Evolutionary conservation across 169 alveolate genomes (phyloP), one percentile per base, ranked within the genome.

Genomic region (Plasmodium blacklocki): DNA sequence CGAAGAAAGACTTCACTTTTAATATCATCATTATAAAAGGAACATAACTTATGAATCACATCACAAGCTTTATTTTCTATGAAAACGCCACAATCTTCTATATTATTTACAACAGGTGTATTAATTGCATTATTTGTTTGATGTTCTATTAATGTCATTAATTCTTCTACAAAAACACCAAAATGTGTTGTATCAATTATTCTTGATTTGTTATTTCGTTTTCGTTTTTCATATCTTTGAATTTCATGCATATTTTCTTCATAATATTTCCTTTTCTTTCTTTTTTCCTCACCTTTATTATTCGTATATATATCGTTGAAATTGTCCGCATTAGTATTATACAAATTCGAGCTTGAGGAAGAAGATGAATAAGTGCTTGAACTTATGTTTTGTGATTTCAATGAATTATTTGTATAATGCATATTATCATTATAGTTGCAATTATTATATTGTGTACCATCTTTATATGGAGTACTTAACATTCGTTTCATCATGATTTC

Each of bases 401-500:
- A 29, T 15, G 52, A 39, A 49, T 15, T 12, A 63, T 14, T 5
- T 7, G 49, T 76, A 39, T 39, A 39, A 39, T 39, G 47, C 9
- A 7, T 5, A 39, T 39, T 39, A 39, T 39, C 47, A 56, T 9
- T 56, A 45, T 63, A 2, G 19, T 54, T 23, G 14, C 32, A 0
- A 50, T 64, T 49, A 32, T 3, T 45, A 29, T 52, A 32, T n/a
- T 32, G 52, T 9, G 64, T 71, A 67, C 59, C 18, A n/a, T 56
- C 64, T 18, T 73, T 29, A 72, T 43, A 62, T 2, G 92, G 88
- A 14, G 67, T 60, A 86, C 92, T 66, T 56, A 86, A 45, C 92
- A 86, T 71, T 32, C 92, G 68, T 71, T 86, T 86, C 88, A 86
- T 70, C 88, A 86, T 86, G 26, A 86, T 86, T 59, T 72, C 92